These are phyloP conservation scores for Rhizophora apiculata DNA, from an alignment of 345 rosid genomes.

Conservation along the genomic window DNA sequence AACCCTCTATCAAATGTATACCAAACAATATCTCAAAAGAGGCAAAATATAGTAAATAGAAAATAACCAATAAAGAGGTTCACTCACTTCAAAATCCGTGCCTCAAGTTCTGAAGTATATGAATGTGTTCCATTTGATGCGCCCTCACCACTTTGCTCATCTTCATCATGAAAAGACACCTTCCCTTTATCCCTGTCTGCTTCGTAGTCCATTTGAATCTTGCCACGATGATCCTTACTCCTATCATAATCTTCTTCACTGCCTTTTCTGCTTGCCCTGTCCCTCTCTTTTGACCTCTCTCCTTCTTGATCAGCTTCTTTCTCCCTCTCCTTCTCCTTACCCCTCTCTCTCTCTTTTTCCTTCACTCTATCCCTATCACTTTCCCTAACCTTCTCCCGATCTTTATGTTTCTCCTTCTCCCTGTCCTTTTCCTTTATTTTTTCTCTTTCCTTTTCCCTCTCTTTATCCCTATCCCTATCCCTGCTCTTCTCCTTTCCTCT, in stretches of 20 bases:
- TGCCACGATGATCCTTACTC: slow-evolving; percentile 24
- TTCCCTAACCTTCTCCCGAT: slow-evolving; percentile 29
- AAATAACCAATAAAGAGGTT: neutral
- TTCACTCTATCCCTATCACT: slow-evolving; percentile 51
- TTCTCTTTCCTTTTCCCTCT: slow-evolving; percentile 49
- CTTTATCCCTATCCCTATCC: slow-evolving; percentile 44
- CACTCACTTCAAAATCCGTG: slow-evolving; percentile 70
- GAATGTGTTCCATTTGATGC: slow-evolving; percentile 33
- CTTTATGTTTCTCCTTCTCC: slow-evolving; percentile 34
- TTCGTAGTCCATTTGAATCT: slow-evolving; percentile 32
- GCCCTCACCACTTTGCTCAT: slow-evolving; percentile 31
- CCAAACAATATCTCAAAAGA: neutral
- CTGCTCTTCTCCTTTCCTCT: slow-evolving; percentile 31
- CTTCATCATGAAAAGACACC: slow-evolving; percentile 26
- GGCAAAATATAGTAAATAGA: neutral
- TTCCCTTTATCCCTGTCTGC: slow-evolving; percentile 32
- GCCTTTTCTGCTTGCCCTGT: slow-evolving; percentile 29
- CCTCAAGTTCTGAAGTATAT: slow-evolving; percentile 43
- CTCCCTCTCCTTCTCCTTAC: slow-evolving; percentile 37
- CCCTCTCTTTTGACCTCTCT: slow-evolving; percentile 42
- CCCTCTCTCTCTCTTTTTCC: slow-evolving; percentile 44
- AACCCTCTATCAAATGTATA: neutral
- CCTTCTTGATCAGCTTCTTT: slow-evolving; percentile 35
- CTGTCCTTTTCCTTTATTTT: slow-evolving; percentile 38
- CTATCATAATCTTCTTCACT: slow-evolving; percentile 34